Evolutionary conservation across 2,329 filamentous ascomycete genomes (phyloP), one percentile per base, ranked within the genome.

Genomic region (Leptographium procerum): DNA sequence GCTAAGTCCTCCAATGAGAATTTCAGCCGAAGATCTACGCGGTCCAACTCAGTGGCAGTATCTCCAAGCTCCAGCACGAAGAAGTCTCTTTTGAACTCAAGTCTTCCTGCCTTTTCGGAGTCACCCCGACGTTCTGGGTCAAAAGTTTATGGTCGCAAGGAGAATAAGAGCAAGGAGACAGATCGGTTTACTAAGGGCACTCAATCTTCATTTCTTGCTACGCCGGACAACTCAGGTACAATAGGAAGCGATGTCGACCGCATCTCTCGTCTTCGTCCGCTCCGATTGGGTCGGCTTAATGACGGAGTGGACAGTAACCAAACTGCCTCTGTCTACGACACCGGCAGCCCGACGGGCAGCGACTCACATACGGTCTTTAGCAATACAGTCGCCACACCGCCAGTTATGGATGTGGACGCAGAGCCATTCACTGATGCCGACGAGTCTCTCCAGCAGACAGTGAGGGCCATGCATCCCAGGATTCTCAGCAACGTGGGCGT

Each of bases 381-480:
- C 64, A 80, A 76, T 67, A 84, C 78, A 61, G 83, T 85, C 55
- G 86, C 88, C 56, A 90, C 88, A 11, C 88, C 88, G 33, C 88
- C 88, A 8, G 83, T 90, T 63, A 86, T 83, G 10, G 88, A 91
- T 62, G 81, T 84, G 26, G 87, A 91, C 61, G 71, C 83, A 13
- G 86, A 87, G 62, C 79, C 82, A 11, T 79, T 83, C 61, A 73
- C 72, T 26, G 78, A 81, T 53, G 66, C 70, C 6, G 78, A 81
- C 63, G 77, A 80, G 52, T 73, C 76, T 14, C 70, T 81, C 19
- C 73, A 75, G 57, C 72, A 72, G 66, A 73, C 72, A 26, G 68
- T 77, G 59, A 72, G 76, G 40, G 74, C 74, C 63, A 72, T 76
- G 56, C 79, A 75, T 22, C 69, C 72, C 33, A 77, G 81, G 28